phyloP scores from a whole-genome alignment of 2,329 filamentous ascomycete species.

The Helotiales sp. region DNA sequence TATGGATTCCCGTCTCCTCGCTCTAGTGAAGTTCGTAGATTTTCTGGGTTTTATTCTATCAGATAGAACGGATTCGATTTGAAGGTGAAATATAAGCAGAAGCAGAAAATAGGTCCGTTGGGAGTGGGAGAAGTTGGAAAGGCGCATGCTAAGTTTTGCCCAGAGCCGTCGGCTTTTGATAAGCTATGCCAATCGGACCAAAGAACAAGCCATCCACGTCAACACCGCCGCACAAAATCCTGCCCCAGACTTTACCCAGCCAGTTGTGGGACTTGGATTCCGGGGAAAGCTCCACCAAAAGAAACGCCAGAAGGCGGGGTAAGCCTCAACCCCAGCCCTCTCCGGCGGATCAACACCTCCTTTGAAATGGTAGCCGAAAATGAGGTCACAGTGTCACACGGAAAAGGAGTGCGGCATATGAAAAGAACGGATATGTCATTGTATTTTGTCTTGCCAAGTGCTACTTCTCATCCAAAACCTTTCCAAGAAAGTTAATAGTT shows the following conservation, averaged over 20 bases:
- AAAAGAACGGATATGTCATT: slow-evolving; percentile 2
- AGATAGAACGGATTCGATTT: background rate
- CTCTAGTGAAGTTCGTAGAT: background rate
- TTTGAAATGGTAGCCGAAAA: slow-evolving; percentile 4
- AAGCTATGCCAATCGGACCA: slow-evolving; percentile 17
- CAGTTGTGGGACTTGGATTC: background rate
- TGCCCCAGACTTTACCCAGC: slow-evolving; percentile 23
- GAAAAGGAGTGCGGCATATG: background rate
- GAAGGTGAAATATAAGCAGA: background rate
- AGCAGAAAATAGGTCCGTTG: background rate
- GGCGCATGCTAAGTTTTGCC: background rate
- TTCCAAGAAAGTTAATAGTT: background rate
- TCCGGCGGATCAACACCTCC: background rate
- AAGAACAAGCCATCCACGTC: slow-evolving; percentile 11
- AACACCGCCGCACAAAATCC: background rate
- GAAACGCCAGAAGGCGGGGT: slow-evolving; percentile 12
- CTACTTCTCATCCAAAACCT: background rate
- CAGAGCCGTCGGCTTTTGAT: slow-evolving; percentile 10
- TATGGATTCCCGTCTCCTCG: background rate
- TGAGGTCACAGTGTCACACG: background rate
- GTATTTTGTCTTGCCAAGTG: background rate
- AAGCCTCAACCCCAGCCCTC: background rate
- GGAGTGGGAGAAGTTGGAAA: slow-evolving; percentile 1
- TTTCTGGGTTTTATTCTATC: no score
- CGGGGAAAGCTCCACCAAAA: background rate